These are phyloP conservation scores for Cladosporium oxysporum DNA, from an alignment of 2,329 filamentous ascomycete genomes.

Conservation along the genomic window DNA sequence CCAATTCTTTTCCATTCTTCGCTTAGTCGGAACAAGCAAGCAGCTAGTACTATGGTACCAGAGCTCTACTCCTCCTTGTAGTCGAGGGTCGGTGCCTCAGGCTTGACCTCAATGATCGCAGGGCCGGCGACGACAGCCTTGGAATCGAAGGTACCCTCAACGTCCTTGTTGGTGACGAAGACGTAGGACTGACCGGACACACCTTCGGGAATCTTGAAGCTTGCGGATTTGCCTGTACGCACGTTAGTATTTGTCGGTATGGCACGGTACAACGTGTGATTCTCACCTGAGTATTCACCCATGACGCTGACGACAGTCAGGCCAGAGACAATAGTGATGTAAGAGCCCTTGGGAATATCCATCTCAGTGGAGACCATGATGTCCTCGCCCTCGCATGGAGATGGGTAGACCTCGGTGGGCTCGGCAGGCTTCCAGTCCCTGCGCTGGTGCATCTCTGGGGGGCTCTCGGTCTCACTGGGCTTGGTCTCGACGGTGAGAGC, in stretches of 20 bases:
- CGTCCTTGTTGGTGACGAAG: conserved; percentile 25
- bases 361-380: conserved; percentile 20
- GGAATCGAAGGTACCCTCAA: conserved; percentile 24
- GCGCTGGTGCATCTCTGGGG: background rate
- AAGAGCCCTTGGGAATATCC: conserved; percentile 18
- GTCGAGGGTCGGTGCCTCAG: conserved; percentile 19
- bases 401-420: background rate
- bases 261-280: background rate
- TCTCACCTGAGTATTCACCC: conserved; percentile 21
- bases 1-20: background rate
- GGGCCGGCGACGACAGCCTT: conserved; percentile 23
- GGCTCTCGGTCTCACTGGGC: background rate
- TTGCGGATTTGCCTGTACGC: background rate
- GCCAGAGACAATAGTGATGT: conserved; percentile 26
- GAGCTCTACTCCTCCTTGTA: conserved; percentile 16
- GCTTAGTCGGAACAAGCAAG: background rate
- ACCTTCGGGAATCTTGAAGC: conserved; percentile 19
- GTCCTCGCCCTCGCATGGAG: conserved; percentile 17
- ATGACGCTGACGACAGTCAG: conserved; percentile 23
- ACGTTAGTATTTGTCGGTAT: background rate
- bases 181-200: conserved; percentile 27
- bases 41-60: background rate
- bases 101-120: conserved; percentile 26
- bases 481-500: conserved; percentile 22
- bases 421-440: background rate